These are phyloP conservation scores for Phtheirospermum japonicum DNA, from an alignment of 257 asterid genomes.

Conservation along the genomic window DNA sequence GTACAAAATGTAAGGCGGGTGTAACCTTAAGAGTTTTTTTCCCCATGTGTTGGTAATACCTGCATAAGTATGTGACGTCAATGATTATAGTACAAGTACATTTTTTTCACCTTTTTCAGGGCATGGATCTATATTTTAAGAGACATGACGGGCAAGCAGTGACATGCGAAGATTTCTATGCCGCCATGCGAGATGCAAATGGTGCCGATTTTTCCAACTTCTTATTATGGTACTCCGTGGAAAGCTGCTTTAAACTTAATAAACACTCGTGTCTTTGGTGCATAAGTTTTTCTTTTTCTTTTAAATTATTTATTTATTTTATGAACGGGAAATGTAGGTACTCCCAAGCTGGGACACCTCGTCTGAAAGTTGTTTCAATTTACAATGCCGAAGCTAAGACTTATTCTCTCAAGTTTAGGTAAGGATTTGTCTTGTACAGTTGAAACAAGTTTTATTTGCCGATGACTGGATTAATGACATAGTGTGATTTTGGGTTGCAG, in stretches of 20 bases:
- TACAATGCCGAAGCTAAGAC: slow-evolving; percentile 62
- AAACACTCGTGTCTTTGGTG: slow-evolving; percentile 10
- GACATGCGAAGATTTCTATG: slow-evolving; percentile 80
- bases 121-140: slow-evolving; percentile 76
- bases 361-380: slow-evolving; percentile 55
- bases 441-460: not conserved
- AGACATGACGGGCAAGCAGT: slow-evolving; percentile 92
- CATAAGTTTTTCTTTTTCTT: not conserved
- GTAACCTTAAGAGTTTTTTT: no score
- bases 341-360: slow-evolving; percentile 98
- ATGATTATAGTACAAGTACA: slow-evolving; percentile 2
- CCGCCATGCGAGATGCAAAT: slow-evolving; percentile 99
- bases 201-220: slow-evolving; percentile 79
- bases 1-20: not conserved
- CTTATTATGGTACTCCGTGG: slow-evolving; percentile 61
- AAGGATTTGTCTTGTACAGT: not conserved
- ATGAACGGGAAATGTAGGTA: slow-evolving; percentile 56
- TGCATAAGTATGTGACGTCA: slow-evolving; percentile 6
- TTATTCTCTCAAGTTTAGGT: slow-evolving; percentile 84
- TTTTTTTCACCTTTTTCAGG: slow-evolving; percentile 40
- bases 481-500: slow-evolving; percentile 41
- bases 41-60: not conserved
- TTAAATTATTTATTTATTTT: not conserved
- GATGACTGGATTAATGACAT: slow-evolving; percentile 18
- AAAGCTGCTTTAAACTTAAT: slow-evolving; percentile 25